phyloP scores from a whole-genome alignment of 2,329 filamentous ascomycete genomes.

The Talaromyces sp. region DNA sequence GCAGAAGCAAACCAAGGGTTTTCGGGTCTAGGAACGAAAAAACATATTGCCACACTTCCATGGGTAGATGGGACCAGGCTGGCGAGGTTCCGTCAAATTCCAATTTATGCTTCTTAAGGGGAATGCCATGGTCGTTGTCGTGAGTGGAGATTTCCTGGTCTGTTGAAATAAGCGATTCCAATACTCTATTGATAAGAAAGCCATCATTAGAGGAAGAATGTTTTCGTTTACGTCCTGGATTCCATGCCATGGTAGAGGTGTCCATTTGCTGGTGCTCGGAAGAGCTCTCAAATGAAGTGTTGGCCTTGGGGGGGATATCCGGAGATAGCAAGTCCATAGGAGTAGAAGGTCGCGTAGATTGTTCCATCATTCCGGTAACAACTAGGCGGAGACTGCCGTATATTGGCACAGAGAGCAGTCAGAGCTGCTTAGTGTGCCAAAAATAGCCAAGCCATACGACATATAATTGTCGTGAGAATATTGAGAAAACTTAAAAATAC shows the following conservation, averaged over 20 bases:
- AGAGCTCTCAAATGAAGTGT: background rate
- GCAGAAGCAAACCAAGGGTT: conserved; percentile 60
- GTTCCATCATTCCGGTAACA: background rate
- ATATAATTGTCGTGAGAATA: background rate
- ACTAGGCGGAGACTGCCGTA: background rate
- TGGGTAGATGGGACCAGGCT: conserved; percentile 43
- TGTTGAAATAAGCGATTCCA: background rate
- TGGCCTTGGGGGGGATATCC: background rate
- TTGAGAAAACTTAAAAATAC: background rate
- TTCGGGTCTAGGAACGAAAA: conserved; percentile 62
- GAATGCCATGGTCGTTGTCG: background rate
- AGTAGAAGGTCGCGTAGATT: background rate
- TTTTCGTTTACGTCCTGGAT: conserved; percentile 13
- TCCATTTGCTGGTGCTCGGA: background rate
- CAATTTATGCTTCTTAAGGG: conserved; percentile 3
- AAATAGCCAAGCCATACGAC: background rate
- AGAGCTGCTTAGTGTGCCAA: background rate
- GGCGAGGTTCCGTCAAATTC: background rate
- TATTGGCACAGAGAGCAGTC: background rate
- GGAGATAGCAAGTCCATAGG: background rate
- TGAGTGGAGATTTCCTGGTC: background rate
- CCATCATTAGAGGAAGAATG: conserved; percentile 4
- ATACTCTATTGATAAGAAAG: background rate
- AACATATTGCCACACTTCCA: conserved; percentile 65
- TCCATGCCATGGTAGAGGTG: background rate